Conservation (phyloP, 2,329 filamentous ascomycete genomes). For the Talaromyces verruculosus region DNA sequence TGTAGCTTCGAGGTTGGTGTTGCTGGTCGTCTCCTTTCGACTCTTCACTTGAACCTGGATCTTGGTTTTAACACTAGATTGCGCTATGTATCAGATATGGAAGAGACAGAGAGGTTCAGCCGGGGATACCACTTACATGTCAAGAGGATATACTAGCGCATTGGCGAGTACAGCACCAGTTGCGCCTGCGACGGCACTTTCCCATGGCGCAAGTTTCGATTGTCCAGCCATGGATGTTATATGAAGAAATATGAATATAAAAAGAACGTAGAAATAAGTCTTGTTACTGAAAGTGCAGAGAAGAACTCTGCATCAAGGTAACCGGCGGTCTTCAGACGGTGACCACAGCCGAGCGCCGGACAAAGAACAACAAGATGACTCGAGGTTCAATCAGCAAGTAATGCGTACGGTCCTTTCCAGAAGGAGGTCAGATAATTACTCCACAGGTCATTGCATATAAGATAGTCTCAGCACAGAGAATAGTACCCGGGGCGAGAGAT, state of each 20-base stretch:
- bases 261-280: not conserved
- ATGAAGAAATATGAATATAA: not conserved
- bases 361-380: constrained; percentile 3
- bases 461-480: not conserved
- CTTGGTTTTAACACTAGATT: constrained; percentile 84
- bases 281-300: not conserved
- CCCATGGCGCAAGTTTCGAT: constrained; percentile 86
- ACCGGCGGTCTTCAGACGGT: not conserved
- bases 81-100: constrained; percentile 23
- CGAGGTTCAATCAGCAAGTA: not conserved
- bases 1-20: constrained; percentile 46
- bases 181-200: constrained; percentile 85
- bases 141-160: constrained; percentile 90
- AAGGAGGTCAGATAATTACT: not conserved
- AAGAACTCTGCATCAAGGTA: not conserved
- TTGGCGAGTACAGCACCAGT: constrained; percentile 93
- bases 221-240: constrained; percentile 50
- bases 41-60: constrained; percentile 89
- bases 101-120: not conserved
- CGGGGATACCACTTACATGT: constrained; percentile 68
- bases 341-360: constrained; percentile 1
- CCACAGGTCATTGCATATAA: constrained; percentile 9
- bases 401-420: not conserved
- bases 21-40: constrained; percentile 47
- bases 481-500: not conserved